These are phyloP conservation scores for Aspergillus ostianus DNA, from an alignment of 495 filamentous ascomycete species.

Conservation along the genomic window DNA sequence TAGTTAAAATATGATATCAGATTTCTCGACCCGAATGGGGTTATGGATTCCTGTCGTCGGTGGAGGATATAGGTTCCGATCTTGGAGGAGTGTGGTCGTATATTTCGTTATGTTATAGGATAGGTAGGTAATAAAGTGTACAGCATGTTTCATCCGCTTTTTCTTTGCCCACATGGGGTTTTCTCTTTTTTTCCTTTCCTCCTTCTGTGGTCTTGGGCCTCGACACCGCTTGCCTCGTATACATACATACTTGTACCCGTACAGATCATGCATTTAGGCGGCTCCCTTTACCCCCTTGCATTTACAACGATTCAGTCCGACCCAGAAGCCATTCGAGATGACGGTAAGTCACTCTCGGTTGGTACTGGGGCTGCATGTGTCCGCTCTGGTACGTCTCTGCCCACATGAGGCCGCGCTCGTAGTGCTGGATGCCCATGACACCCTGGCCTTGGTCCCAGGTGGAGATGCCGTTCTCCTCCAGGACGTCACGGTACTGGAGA, in stretches of 20 bases:
- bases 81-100: neutral
- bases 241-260: neutral
- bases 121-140: neutral
- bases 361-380: slow-evolving; percentile 67
- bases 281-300: neutral
- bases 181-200: neutral
- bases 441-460: slow-evolving; percentile 45
- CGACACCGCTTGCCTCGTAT: neutral
- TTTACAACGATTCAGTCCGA: slow-evolving; percentile 26
- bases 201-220: neutral
- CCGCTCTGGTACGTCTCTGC: slow-evolving; percentile 59
- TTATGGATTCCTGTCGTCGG: neutral
- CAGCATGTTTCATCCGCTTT: neutral
- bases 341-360: slow-evolving; percentile 62
- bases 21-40: neutral
- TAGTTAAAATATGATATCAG: slow-evolving; percentile 4
- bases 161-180: neutral
- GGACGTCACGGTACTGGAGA: slow-evolving; percentile 32
- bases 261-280: neutral
- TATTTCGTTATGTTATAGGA: neutral
- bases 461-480: slow-evolving; percentile 27
- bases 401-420: slow-evolving; percentile 72
- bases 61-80: no score
- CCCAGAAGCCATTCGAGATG: slow-evolving; percentile 70
- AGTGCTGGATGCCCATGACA: slow-evolving; percentile 61